Conservation (phyloP, 1,284 basidiomycete genomes). For the Agaricales sp. region DNA sequence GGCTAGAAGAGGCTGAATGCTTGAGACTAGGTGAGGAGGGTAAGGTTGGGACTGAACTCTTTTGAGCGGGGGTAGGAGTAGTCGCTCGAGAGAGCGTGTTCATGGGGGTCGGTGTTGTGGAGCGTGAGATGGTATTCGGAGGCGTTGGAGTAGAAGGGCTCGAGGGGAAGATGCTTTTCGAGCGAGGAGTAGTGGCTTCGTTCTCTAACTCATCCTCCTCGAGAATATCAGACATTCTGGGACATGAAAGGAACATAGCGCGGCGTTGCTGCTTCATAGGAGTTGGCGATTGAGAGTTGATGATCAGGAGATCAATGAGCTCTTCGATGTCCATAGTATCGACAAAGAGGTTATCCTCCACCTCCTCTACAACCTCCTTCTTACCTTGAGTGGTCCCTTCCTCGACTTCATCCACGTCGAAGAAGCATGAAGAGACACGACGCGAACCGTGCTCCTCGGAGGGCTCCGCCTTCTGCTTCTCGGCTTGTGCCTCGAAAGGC, state of each 20-base stretch:
- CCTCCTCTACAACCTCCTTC: background rate
- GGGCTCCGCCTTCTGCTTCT: slow-evolving; percentile 8
- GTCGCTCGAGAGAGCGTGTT: background rate
- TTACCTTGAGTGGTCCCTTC: background rate
- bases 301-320: background rate
- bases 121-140: no score
- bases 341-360: background rate
- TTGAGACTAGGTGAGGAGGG: no score
- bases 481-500: slow-evolving; percentile 10
- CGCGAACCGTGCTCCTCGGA: slow-evolving; percentile 9
- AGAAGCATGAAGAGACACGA: slow-evolving; percentile 3
- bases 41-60: background rate
- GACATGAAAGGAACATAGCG: background rate
- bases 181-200: background rate
- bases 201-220: background rate
- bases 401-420: background rate
- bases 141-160: background rate
- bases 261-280: background rate
- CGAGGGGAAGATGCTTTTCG: background rate
- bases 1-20: slow-evolving; percentile 2
- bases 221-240: background rate
- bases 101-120: background rate
- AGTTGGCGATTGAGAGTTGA: background rate
- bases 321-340: background rate
- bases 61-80: slow-evolving; percentile 8